Evolutionary conservation across 495 filamentous ascomycete species (phyloP), one percentile per base, ranked within the genome.

Genomic region (Aspergillus hancockii): DNA sequence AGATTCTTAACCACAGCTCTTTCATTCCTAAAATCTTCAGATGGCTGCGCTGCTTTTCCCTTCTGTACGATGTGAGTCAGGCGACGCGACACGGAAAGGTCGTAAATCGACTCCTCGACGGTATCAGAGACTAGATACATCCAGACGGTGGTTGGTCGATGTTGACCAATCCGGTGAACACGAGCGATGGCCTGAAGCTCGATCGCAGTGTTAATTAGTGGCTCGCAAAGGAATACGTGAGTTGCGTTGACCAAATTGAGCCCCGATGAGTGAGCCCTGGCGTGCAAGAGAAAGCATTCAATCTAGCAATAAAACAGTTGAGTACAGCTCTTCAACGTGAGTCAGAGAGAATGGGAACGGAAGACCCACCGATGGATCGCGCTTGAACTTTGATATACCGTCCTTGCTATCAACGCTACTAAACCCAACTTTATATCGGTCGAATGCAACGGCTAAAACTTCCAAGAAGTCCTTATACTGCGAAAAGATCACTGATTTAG

Each of bases 151-250:
- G 93, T 98, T 59, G 87, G 80, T 25, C 89, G 85, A 58, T 86
- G 82, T 71, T 98, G 93, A 0, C 93, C 93, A 55, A 98, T 98
- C 38, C 93, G 83, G 69, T 98, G 91, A 0, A 98, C 92, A 49
- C 93, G 88, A 7, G 92, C 91, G 63, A 97, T 95, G 3, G 92
- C 93, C 67, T 98, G 93, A 7, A 97, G 81, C 65, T 97, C 93
- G 9, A 98, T 85, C 2, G 93, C 91, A 7, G 93, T 90, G 68
- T 97, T 96, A 62, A 97, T 84, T 4, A 97, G 75, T 1, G 93
- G 93, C 70, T 98, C 93, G 70, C 92, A 97, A 8, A 98, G 77
- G 63, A 98, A 93, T 1, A 98, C 92, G 68, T 98, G 90, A 12
- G 87, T 96, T 5, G 93, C 94, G 68, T 93, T 93, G 61, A 96